Percentiles rank a stretch among this genome's conserved stretches.
phyloP scores from a whole-genome alignment of 225 moss, liverwort and hornwort species.

The Ulota crispa region DNA sequence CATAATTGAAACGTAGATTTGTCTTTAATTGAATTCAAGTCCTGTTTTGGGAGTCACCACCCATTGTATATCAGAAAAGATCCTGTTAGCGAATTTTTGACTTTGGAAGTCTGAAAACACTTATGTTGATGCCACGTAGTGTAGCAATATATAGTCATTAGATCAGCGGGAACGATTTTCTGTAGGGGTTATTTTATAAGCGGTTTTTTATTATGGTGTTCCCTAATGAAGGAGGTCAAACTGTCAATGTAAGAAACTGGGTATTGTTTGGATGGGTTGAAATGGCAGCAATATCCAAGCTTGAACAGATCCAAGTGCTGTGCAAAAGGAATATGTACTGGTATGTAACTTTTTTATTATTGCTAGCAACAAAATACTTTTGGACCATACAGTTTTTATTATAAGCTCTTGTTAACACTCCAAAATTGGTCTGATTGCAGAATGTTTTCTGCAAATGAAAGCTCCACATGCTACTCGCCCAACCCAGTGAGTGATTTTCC shows the following conservation, averaged over 20 bases:
- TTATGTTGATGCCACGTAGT: not conserved
- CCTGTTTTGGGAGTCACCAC: too few relatives aligned
- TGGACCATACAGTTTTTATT: not conserved
- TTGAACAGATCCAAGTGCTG: slow-evolving; percentile 71
- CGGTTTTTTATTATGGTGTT: not conserved
- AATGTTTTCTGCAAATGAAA: slow-evolving; percentile 74
- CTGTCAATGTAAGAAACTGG: slow-evolving; percentile 24
- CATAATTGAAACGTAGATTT: too few relatives aligned
- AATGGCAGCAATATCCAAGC: slow-evolving; percentile 63
- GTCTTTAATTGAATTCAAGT: too few relatives aligned
- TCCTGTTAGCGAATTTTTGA: not conserved
- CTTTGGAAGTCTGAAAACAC: not conserved
- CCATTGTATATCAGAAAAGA: not conserved
- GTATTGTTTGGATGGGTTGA: slow-evolving; percentile 19
- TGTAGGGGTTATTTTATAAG: not conserved
- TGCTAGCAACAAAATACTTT: too few relatives aligned
- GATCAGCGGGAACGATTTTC: not conserved
- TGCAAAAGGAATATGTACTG: slow-evolving; percentile 65
- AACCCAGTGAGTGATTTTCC: slow-evolving; percentile 47
- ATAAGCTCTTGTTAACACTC: not conserved
- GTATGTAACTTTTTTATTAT: slow-evolving; percentile 20
- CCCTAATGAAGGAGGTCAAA: not conserved
- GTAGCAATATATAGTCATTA: not conserved
- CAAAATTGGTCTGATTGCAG: slow-evolving; percentile 39
- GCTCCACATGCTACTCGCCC: slow-evolving; percentile 49